These are phyloP conservation scores for Penicillium sp. DNA, from an alignment of 2,329 filamentous ascomycete species.

Conservation along the genomic window DNA sequence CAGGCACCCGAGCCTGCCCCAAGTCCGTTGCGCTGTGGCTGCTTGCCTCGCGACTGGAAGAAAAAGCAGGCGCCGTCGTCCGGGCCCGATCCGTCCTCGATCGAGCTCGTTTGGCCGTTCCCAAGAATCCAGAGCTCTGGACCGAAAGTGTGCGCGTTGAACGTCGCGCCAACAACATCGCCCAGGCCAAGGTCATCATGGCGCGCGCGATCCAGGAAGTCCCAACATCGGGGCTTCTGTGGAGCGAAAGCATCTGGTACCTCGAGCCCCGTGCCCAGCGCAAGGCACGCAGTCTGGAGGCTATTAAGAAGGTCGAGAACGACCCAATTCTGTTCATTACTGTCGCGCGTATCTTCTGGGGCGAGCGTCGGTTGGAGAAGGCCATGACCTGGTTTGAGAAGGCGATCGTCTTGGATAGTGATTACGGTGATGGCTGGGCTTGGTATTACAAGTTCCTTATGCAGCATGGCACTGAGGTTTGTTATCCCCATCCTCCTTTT, in stretches of 20 bases:
- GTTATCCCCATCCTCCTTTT: constrained; percentile 19
- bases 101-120: constrained; percentile 80
- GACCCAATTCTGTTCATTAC: constrained; percentile 86
- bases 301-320: constrained; percentile 94
- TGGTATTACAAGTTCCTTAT: constrained; percentile 95
- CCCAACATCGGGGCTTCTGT: constrained; percentile 80
- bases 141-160: constrained; percentile 93
- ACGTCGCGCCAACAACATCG: constrained; percentile 75
- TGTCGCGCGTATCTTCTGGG: constrained; percentile 94
- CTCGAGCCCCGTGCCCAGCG: constrained; percentile 88
- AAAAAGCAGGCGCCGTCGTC: constrained; percentile 75
- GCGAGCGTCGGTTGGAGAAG: constrained; percentile 85
- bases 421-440: constrained; percentile 90
- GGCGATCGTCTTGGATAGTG: constrained; percentile 80
- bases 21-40: constrained; percentile 86
- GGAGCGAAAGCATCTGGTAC: constrained; percentile 94
- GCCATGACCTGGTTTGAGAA: constrained; percentile 98
- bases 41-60: constrained; percentile 82
- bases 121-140: constrained; percentile 81
- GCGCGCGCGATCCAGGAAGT: constrained; percentile 89
- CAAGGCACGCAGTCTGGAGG: constrained; percentile 85
- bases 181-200: constrained; percentile 88
- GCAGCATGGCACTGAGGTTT: constrained; percentile 80
- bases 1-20: constrained; percentile 82
- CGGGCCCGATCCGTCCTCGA: constrained; percentile 94